Evolutionary conservation across 2,329 filamentous ascomycete genomes (phyloP).

Genomic region (Botrytis porri): DNA sequence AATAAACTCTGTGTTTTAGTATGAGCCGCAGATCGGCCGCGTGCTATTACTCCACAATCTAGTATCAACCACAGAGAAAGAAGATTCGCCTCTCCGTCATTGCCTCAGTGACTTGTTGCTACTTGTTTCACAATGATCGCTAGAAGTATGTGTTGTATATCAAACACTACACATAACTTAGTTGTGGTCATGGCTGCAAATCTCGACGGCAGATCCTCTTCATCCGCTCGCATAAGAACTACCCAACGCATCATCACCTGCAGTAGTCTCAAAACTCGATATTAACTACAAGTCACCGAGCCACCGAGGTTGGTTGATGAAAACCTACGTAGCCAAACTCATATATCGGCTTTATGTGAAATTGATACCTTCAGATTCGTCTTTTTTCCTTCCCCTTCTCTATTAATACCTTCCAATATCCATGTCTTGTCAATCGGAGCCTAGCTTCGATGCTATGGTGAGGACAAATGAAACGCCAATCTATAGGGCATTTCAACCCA

Average conservation of each 20-base stretch:
- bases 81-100: not conserved
- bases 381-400: not conserved
- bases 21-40: not conserved
- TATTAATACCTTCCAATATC: not conserved
- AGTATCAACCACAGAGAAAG: not conserved
- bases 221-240: not conserved
- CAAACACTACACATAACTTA: not conserved
- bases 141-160: not conserved
- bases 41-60: not conserved
- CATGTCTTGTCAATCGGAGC: not conserved
- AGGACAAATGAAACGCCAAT: not conserved
- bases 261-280: not conserved
- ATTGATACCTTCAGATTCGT: not conserved
- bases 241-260: not conserved
- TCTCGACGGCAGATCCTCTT: not conserved
- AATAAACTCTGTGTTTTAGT: not conserved
- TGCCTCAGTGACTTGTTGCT: not conserved
- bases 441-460: not conserved
- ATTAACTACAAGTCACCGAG: not conserved
- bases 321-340: not conserved
- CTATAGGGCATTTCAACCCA: not conserved
- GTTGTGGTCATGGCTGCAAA: not conserved
- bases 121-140: not conserved
- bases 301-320: no score
- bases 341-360: not conserved